These are phyloP conservation scores for Coffea humblotiana DNA, from an alignment of 305 asterid species.

Conservation along the genomic window DNA sequence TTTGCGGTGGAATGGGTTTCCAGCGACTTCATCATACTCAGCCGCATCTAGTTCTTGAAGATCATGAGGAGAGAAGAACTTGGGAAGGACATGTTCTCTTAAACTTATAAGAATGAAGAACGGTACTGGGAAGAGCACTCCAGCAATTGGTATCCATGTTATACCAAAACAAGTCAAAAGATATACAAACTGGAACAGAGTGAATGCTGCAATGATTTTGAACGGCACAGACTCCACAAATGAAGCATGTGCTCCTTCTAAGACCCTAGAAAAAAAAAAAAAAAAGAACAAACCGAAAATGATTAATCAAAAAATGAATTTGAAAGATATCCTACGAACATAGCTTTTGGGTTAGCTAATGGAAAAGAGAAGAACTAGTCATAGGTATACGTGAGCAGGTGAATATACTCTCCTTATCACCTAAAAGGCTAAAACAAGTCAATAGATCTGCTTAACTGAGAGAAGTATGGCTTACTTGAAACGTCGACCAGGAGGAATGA, in stretches of 20 bases:
- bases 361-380: neutral
- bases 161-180: constrained; percentile 77
- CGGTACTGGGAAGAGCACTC: constrained; percentile 81
- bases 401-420: too few species aligned
- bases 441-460: neutral
- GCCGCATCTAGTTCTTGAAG: constrained; percentile 85
- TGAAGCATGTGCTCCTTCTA: constrained; percentile 76
- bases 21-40: constrained; percentile 80
- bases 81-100: constrained; percentile 81
- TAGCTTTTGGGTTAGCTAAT: neutral
- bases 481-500: constrained; percentile 77
- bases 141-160: constrained; percentile 95
- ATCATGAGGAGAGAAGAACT: constrained; percentile 52
- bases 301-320: neutral
- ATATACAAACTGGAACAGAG: constrained; percentile 60
- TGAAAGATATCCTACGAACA: neutral
- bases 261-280: constrained; percentile 46
- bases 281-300: constrained; percentile 10
- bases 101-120: constrained; percentile 73
- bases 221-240: constrained; percentile 87
- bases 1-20: constrained; percentile 38
- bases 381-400: neutral
- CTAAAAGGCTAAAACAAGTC: neutral
- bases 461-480: constrained; percentile 61
- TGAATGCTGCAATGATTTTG: constrained; percentile 69